Conservation (phyloP, 495 filamentous ascomycete species). For the Penicillium odoratum region DNA sequence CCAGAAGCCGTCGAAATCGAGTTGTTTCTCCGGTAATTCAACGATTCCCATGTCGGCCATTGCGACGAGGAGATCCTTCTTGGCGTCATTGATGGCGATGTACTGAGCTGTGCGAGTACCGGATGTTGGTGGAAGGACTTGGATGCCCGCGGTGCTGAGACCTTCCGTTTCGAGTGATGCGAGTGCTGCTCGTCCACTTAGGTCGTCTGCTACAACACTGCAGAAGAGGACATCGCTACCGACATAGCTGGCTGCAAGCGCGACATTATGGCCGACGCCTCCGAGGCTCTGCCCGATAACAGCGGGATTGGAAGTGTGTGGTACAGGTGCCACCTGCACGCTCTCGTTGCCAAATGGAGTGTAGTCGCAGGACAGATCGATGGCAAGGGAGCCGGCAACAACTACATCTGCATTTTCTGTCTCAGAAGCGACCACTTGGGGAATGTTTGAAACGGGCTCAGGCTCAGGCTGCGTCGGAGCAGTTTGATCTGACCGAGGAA, state of each 20-base stretch:
- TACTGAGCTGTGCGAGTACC: conserved; percentile 79
- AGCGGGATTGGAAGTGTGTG: conserved; percentile 85
- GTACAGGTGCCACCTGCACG: conserved; percentile 46
- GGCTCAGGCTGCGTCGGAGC: conserved; percentile 17
- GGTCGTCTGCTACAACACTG: conserved; percentile 74
- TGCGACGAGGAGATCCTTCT: conserved; percentile 78
- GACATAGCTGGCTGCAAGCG: conserved; percentile 69
- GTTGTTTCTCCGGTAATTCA: conserved; percentile 46
- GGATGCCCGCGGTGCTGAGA: conserved; percentile 64
- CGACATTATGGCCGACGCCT: conserved; percentile 94
- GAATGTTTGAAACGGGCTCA: not conserved
- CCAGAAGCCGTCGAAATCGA: conserved; percentile 56
- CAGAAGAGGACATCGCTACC: conserved; percentile 63
- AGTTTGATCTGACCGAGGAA: conserved; percentile 29
- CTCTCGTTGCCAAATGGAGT: conserved; percentile 39
- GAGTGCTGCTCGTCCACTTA: conserved; percentile 71
- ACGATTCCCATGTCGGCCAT: conserved; percentile 96
- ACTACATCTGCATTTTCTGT: conserved; percentile 60
- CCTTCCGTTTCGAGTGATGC: conserved; percentile 58
- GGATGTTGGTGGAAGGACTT: conserved; percentile 49
- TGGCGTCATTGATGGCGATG: conserved; percentile 79
- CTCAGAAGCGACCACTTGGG: conserved; percentile 9
- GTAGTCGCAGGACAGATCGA: conserved; percentile 86
- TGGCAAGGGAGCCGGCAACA: conserved; percentile 84
- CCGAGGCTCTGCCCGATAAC: conserved; percentile 78